Conservation (phyloP, 2,329 filamentous ascomycete genomes). For the Aspergillus caelatus region DNA sequence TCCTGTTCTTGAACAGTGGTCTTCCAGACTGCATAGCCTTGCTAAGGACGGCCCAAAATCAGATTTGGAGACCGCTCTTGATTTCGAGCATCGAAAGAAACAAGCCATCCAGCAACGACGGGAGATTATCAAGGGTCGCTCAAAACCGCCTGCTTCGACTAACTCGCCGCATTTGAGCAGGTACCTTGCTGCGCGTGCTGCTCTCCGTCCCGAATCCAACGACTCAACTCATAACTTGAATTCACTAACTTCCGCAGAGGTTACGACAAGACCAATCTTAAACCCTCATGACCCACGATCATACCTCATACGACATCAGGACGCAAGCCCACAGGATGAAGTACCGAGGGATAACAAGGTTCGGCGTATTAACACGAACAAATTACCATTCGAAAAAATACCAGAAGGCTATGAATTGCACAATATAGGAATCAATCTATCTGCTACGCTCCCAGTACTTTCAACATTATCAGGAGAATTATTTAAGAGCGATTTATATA, state of each 20-base stretch:
- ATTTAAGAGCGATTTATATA: conserved; percentile 27
- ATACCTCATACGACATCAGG: conserved; percentile 31
- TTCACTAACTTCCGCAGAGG: background rate
- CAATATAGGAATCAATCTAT: conserved; percentile 19
- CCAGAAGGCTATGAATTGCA: conserved; percentile 28
- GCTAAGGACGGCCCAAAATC: conserved; percentile 13
- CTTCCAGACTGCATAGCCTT: conserved; percentile 24
- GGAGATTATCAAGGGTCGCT: conserved; percentile 18
- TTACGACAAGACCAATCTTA: conserved; percentile 12
- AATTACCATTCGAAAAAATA: conserved; percentile 35
- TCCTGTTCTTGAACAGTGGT: conserved; percentile 29
- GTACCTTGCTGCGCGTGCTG: conserved; percentile 35
- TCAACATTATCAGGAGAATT: conserved; percentile 6
- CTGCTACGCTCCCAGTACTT: conserved; percentile 10
- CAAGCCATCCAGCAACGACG: conserved; percentile 33
- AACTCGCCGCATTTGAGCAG: conserved; percentile 34
- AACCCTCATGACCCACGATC: conserved; percentile 33
- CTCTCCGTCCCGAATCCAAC: conserved; percentile 16
- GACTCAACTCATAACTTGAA: background rate
- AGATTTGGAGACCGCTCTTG: conserved; percentile 36
- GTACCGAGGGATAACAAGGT: conserved; percentile 7
- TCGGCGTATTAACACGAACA: conserved; percentile 23
- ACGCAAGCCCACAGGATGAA: background rate
- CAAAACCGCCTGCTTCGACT: conserved; percentile 2
- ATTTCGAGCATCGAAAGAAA: conserved; percentile 44